Evolutionary conservation across 768 basidiomycete genomes (phyloP).

Genomic region (Hypsizygus marmoreus): DNA sequence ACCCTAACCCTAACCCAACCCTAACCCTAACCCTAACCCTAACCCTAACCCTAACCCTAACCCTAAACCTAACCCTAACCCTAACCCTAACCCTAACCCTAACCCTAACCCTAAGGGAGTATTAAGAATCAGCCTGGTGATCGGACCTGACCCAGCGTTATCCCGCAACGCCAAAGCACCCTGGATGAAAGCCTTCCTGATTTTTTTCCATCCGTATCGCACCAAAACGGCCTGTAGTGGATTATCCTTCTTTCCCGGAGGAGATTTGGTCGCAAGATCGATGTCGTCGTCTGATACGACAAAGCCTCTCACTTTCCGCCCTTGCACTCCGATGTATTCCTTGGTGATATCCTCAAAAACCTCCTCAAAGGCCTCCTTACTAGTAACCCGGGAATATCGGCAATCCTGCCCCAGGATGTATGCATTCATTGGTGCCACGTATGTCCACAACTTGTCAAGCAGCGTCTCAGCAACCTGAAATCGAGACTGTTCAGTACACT

Average conservation of each 20-base stretch:
- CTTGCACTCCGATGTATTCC: neutral
- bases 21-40: conserved; percentile 8
- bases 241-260: neutral
- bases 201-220: neutral
- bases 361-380: neutral
- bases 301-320: neutral
- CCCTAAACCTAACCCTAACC: too few species aligned
- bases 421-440: neutral
- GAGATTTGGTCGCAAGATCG: neutral
- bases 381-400: neutral
- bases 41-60: conserved; percentile 8
- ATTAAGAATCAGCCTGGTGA: neutral
- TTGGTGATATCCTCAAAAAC: neutral
- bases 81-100: too few species aligned
- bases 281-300: neutral
- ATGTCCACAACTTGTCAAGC: neutral
- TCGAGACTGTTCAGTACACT: too few species aligned
- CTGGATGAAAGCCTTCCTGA: neutral
- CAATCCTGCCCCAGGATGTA: neutral
- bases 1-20: conserved; percentile 4
- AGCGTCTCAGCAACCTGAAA: neutral
- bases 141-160: neutral
- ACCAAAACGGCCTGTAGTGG: neutral
- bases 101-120: too few species aligned
- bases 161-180: neutral